Conservation (phyloP, 345 rosid genomes). For the Populus ilicifolia region DNA sequence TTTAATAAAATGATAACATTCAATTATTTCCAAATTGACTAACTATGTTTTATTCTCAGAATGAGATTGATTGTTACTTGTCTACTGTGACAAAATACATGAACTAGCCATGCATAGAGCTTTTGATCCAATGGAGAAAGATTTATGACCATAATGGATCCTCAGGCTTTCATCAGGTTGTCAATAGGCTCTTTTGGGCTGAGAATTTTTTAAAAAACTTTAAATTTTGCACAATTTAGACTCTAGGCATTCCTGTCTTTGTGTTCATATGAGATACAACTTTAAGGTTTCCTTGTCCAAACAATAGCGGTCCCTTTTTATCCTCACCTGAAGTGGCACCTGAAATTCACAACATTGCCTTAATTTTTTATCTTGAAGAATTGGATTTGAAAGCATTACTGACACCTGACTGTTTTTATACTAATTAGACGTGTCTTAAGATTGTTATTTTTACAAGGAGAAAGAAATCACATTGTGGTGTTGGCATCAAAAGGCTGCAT, state of each 20-base stretch:
- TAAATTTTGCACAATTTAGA: slow-evolving; percentile 43
- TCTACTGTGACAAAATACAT: slow-evolving; percentile 25
- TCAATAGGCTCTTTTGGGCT: slow-evolving; percentile 81
- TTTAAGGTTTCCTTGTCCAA: slow-evolving; percentile 85
- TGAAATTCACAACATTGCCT: slow-evolving; percentile 65
- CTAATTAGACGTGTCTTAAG: slow-evolving; percentile 62
- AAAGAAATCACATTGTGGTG: slow-evolving; percentile 72
- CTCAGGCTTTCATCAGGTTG: slow-evolving; percentile 88
- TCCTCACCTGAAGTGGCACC: slow-evolving; percentile 70
- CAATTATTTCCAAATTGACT: neutral
- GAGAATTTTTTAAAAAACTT: slow-evolving; percentile 51
- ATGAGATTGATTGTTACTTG: neutral
- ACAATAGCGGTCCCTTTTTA: slow-evolving; percentile 65
- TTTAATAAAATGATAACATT: neutral
- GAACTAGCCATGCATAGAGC: slow-evolving; percentile 27
- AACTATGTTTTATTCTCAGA: neutral
- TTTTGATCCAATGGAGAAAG: slow-evolving; percentile 44
- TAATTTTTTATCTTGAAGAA: slow-evolving; percentile 89
- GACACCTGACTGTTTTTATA: slow-evolving; percentile 77
- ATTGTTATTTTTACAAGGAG: slow-evolving; percentile 59
- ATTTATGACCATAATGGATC: slow-evolving; percentile 75
- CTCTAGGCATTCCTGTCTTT: slow-evolving; percentile 46
- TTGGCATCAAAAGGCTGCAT: slow-evolving; percentile 70
- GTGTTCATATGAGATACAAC: slow-evolving; percentile 79
- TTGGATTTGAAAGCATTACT: slow-evolving; percentile 74